These are phyloP conservation scores for Thinopyrum elongatum DNA, from an alignment of 176 grass and related monocot genomes.

Conservation along the genomic window DNA sequence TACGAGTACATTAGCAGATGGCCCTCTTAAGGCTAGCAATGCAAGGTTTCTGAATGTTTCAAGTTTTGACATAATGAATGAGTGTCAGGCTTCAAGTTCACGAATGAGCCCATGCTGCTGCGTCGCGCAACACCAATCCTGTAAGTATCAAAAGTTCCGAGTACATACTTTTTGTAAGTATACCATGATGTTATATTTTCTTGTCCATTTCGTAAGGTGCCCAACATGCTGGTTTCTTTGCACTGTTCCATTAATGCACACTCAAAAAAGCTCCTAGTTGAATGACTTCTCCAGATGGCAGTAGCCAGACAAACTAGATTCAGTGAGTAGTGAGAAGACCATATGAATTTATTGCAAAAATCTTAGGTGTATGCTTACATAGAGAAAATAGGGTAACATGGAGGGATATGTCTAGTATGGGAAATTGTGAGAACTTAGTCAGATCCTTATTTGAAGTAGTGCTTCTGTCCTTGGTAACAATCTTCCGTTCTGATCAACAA, in stretches of 20 bases:
- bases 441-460: constrained; percentile 59
- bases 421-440: not conserved
- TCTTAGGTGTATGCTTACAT: not conserved
- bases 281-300: not conserved
- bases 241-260: not conserved
- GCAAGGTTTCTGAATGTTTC: not conserved
- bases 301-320: not conserved
- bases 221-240: constrained; percentile 3
- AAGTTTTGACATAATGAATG: not conserved
- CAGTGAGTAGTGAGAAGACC: not conserved
- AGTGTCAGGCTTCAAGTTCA: not conserved
- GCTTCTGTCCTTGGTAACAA: constrained; percentile 63
- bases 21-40: not conserved
- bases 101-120: constrained; percentile 17
- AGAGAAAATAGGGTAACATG: not conserved
- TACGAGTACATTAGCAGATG: not conserved
- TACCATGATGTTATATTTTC: not conserved
- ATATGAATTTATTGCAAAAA: not conserved
- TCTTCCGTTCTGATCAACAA: constrained; percentile 46
- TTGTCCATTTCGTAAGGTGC: not conserved
- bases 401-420: not conserved
- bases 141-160: not conserved
- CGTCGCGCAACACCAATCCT: not conserved
- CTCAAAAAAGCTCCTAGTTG: not conserved
- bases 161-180: not conserved